phyloP scores from a whole-genome alignment of 2,329 filamentous ascomycete genomes.

The Paraphaeosphaeria minitans region DNA sequence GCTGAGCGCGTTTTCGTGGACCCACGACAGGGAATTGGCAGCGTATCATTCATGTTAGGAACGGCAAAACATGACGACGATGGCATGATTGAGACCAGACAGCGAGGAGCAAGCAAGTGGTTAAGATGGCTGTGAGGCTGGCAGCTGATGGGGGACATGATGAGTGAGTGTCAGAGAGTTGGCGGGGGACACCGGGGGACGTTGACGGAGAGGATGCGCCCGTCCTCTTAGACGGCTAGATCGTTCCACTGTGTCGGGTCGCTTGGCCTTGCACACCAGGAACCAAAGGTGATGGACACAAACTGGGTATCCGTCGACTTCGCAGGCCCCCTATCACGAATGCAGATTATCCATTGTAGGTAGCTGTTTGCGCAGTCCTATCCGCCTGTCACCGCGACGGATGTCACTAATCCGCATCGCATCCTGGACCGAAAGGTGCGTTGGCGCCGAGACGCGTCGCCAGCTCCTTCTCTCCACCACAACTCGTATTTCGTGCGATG shows the following conservation, averaged over 20 bases:
- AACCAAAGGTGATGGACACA: conserved; percentile 1
- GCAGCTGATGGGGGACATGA: conserved; percentile 4
- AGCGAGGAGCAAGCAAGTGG: neutral
- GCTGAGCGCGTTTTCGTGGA: conserved; percentile 1
- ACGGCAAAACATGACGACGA: neutral
- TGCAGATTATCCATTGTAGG: neutral
- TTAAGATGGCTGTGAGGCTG: neutral
- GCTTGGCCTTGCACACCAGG: conserved; percentile 7
- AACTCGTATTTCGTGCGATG: conserved; percentile 11
- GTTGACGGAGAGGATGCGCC: conserved; percentile 7
- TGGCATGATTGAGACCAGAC: neutral
- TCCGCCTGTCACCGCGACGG: neutral
- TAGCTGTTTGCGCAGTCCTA: neutral
- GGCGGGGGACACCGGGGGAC: conserved; percentile 5
- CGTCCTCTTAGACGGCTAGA: conserved; percentile 5
- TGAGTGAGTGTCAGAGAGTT: neutral
- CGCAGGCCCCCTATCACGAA: conserved; percentile 1
- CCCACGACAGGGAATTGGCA: neutral
- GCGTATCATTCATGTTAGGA: neutral
- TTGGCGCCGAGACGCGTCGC: neutral
- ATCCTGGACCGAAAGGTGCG: neutral
- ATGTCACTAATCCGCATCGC: neutral
- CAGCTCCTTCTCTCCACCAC: conserved; percentile 5
- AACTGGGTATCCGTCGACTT: neutral
- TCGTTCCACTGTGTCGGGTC: conserved; percentile 2